Percentiles rank a stretch among this genome's conserved stretches.
These are phyloP conservation scores for Gentiana macrophylla DNA, from an alignment of 257 asterid species.

Conservation along the genomic window DNA sequence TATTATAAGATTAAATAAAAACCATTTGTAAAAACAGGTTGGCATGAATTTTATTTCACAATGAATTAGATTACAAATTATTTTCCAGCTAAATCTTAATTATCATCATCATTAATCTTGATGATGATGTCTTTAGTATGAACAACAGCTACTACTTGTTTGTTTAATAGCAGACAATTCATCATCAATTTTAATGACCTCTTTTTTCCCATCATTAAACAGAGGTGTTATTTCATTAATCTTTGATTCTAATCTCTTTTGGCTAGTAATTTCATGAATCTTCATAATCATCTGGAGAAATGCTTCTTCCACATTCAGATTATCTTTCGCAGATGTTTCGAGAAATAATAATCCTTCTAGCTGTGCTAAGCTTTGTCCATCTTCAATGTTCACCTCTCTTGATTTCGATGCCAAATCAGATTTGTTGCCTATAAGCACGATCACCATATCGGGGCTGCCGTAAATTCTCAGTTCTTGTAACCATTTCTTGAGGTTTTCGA, in stretches of 20 bases:
- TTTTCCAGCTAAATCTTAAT: too few species aligned
- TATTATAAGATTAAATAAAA: too few species aligned
- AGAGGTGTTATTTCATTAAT: constrained; percentile 16
- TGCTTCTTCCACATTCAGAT: constrained; percentile 77
- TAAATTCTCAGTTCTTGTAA: constrained; percentile 50
- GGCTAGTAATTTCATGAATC: constrained; percentile 47
- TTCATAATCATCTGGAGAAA: constrained; percentile 56
- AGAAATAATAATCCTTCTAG: constrained; percentile 51
- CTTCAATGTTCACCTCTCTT: constrained; percentile 58
- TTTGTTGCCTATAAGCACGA: constrained; percentile 76
- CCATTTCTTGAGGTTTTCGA: constrained; percentile 67
- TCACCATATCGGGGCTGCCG: constrained; percentile 61
- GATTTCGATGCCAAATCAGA: constrained; percentile 35
- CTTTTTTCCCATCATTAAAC: constrained; percentile 39
- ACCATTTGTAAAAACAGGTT: too few species aligned
- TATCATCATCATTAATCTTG: too few species aligned
- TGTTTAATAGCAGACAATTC: constrained; percentile 72
- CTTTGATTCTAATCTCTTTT: constrained; percentile 47
- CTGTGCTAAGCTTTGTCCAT: constrained; percentile 61
- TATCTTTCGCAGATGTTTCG: constrained; percentile 87
- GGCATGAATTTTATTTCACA: too few species aligned
- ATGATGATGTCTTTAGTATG: constrained; percentile 4
- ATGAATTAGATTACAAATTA: too few species aligned
- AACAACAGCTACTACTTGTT: constrained; percentile 39
- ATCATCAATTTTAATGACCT: constrained; percentile 48